Conservation (phyloP, 106 monocot species). For the Chionographis japonica region DNA sequence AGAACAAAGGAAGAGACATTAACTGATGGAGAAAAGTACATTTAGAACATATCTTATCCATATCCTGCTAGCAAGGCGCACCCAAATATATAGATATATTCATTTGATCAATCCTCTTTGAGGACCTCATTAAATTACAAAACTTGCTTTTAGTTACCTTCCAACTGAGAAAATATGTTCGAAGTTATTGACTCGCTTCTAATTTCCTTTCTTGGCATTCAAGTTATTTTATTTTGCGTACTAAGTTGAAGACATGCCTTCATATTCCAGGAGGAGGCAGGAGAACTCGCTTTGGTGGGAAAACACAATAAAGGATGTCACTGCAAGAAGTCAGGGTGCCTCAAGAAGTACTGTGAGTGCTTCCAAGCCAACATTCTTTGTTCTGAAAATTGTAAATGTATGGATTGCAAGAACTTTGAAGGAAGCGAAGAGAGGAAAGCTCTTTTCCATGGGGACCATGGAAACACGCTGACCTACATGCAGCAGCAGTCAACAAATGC, state of each 20-base stretch:
- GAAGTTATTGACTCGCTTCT: too few relatives aligned
- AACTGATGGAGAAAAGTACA: too few relatives aligned
- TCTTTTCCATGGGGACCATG: constrained; percentile 64
- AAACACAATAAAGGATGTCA: constrained; percentile 94
- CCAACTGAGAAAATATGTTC: too few relatives aligned
- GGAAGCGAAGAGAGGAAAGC: constrained; percentile 79
- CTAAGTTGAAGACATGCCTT: background rate
- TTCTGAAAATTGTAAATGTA: constrained; percentile 91
- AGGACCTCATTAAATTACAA: too few relatives aligned
- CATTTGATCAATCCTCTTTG: too few relatives aligned
- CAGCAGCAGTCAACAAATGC: constrained; percentile 90
- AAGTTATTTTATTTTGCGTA: too few relatives aligned
- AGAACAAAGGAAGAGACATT: too few relatives aligned
- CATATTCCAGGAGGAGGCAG: constrained; percentile 52
- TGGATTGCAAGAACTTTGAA: constrained; percentile 88
- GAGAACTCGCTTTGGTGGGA: constrained; percentile 59
- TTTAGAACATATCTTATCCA: too few relatives aligned
- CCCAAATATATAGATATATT: too few relatives aligned
- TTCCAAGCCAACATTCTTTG: constrained; percentile 91
- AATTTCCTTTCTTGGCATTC: too few relatives aligned
- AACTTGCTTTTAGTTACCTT: too few relatives aligned
- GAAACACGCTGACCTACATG: constrained; percentile 44
- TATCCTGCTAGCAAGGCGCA: too few relatives aligned
- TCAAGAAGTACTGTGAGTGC: constrained; percentile 98
- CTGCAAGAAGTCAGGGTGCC: constrained; percentile 91